Conservation (phyloP, 495 filamentous ascomycete species). For the Penicillium herquei region DNA sequence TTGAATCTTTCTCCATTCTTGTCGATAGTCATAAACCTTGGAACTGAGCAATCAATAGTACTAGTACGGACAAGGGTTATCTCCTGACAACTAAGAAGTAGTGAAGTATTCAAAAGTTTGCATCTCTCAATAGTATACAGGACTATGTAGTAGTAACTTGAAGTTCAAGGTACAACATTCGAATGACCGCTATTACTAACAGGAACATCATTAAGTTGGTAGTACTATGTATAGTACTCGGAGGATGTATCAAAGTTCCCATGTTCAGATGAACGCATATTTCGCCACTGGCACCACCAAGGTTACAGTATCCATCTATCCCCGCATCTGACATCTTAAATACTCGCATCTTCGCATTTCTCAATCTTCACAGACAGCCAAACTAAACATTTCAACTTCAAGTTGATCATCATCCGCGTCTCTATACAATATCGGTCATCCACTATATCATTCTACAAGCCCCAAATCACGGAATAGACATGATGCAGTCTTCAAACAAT, state of each 20-base stretch:
- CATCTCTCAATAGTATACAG: no score
- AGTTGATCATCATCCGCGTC: neutral
- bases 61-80: no score
- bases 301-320: neutral
- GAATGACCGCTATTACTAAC: no score
- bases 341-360: neutral
- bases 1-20: neutral
- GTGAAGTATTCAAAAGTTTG: no score
- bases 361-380: neutral
- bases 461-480: neutral
- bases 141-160: no score
- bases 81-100: no score
- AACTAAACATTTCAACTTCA: neutral
- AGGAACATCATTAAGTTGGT: no score
- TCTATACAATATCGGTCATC: neutral
- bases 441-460: neutral
- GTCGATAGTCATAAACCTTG: neutral
- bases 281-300: neutral
- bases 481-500: slow-evolving; percentile 11
- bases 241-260: neutral
- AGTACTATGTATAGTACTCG: no score
- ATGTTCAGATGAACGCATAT: neutral
- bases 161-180: no score
- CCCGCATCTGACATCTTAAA: neutral
- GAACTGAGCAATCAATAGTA: no score